These are phyloP conservation scores for Colletotrichum kahawae DNA, from an alignment of 2,329 filamentous ascomycete genomes.

Conservation along the genomic window DNA sequence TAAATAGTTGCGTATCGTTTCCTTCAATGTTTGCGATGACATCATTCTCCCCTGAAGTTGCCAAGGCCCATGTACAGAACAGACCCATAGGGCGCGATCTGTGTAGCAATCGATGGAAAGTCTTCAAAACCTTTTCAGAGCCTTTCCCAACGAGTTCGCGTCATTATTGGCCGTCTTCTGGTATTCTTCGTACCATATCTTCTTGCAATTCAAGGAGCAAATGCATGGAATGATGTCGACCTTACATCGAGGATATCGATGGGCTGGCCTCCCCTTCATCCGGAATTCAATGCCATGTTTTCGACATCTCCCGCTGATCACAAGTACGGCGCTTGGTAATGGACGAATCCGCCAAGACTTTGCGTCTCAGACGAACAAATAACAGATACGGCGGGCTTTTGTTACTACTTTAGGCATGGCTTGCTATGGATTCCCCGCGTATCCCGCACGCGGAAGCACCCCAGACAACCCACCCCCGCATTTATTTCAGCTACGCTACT, in stretches of 20 bases:
- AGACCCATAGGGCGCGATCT: not conserved
- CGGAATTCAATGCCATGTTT: not conserved
- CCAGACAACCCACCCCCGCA: slow-evolving; percentile 16
- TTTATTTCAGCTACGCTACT: not conserved
- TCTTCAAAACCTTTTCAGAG: not conserved
- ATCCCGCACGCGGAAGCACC: not conserved
- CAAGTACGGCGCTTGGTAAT: not conserved
- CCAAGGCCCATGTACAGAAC: not conserved
- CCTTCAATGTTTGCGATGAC: not conserved
- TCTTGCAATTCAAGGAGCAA: not conserved
- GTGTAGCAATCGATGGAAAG: not conserved
- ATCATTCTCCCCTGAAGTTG: not conserved
- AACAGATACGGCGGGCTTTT: not conserved
- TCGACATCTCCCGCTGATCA: not conserved
- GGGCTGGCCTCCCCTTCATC: not conserved
- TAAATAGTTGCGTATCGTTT: not conserved
- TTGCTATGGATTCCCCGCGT: not conserved
- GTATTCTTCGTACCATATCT: not conserved
- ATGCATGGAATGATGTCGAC: not conserved
- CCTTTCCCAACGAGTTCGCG: not conserved
- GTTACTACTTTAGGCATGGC: not conserved
- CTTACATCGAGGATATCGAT: not conserved
- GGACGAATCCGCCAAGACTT: not conserved
- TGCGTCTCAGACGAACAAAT: not conserved
- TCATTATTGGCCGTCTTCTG: not conserved